These are phyloP conservation scores for Prunus yedoensis DNA, from an alignment of 331 rosid genomes.

Conservation along the genomic window DNA sequence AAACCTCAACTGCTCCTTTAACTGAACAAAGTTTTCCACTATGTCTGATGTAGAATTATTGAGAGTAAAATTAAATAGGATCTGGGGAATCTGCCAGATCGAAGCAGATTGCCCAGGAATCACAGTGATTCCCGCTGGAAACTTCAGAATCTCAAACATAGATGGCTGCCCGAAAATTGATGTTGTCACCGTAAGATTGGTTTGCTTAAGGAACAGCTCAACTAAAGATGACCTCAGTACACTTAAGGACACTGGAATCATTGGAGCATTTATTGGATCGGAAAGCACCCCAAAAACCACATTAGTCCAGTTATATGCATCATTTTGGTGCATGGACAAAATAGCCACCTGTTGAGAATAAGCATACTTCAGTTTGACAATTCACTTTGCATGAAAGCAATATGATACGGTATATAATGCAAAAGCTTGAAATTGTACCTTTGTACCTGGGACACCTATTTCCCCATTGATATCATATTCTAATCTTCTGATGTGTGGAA, in stretches of 20 bases:
- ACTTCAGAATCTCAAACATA: slow-evolving; percentile 69
- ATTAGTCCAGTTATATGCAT: slow-evolving; percentile 52
- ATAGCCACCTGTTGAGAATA: slow-evolving; percentile 64
- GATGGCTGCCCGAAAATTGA: slow-evolving; percentile 68
- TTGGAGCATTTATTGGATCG: slow-evolving; percentile 54
- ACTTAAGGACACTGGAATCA: slow-evolving; percentile 67
- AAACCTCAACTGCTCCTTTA: slow-evolving; percentile 59
- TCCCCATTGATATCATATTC: slow-evolving; percentile 76
- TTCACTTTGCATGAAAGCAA: slow-evolving; percentile 15
- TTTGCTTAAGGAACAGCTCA: slow-evolving; percentile 66
- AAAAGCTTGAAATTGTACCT: slow-evolving; percentile 51
- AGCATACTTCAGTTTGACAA: slow-evolving; percentile 26
- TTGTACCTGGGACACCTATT: slow-evolving; percentile 66
- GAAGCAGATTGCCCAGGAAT: slow-evolving; percentile 62
- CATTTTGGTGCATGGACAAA: slow-evolving; percentile 67
- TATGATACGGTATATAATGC: slow-evolving; percentile 4
- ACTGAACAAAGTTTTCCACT: slow-evolving; percentile 51
- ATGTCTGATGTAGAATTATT: slow-evolving; percentile 63
- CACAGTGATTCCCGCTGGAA: slow-evolving; percentile 76
- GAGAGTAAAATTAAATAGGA: slow-evolving; percentile 78
- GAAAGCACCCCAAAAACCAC: slow-evolving; percentile 84
- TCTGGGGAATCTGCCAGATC: slow-evolving; percentile 71
- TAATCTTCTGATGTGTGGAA: slow-evolving; percentile 62
- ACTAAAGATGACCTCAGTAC: slow-evolving; percentile 64
- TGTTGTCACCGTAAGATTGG: slow-evolving; percentile 74